Percentiles rank a stretch among this genome's conserved stretches.
Conservation (phyloP, 805 yeast genomes). For the Myxozyma monticola region DNA sequence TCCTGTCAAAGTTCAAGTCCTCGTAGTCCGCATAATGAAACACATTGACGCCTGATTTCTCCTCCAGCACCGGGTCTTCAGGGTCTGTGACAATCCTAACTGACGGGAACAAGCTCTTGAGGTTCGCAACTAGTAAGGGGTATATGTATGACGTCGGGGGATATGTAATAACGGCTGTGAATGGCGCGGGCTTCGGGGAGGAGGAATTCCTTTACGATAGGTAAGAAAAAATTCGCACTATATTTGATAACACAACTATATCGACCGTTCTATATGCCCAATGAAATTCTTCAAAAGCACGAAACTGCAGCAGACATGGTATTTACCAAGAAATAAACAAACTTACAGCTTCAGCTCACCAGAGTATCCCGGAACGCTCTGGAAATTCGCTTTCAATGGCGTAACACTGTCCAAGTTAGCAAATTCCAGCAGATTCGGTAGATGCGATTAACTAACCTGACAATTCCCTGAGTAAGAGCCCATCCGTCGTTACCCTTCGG, state of each 20-base stretch:
- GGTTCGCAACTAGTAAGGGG: slow-evolving; percentile 41
- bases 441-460: slow-evolving; percentile 44
- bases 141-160: slow-evolving; percentile 45
- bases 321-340: background rate
- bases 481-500: slow-evolving; percentile 64
- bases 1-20: slow-evolving; percentile 71
- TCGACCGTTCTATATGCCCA: background rate
- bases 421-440: background rate
- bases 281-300: background rate
- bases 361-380: slow-evolving; percentile 48
- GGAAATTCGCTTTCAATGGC: slow-evolving; percentile 71
- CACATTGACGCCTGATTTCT: slow-evolving; percentile 39
- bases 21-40: slow-evolving; percentile 92
- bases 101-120: slow-evolving; percentile 40
- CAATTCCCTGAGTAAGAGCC: slow-evolving; percentile 61
- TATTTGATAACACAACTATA: too few relatives aligned
- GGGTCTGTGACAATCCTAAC: slow-evolving; percentile 34
- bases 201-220: too few relatives aligned
- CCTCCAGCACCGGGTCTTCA: slow-evolving; percentile 33
- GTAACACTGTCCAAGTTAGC: slow-evolving; percentile 50
- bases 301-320: too few relatives aligned
- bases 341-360: slow-evolving; percentile 58
- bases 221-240: too few relatives aligned
- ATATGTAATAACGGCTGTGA: slow-evolving; percentile 39
- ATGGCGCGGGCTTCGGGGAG: too few relatives aligned